Base-by-base conservation (phyloP, 495 filamentous ascomycete species). In the Chaetomium fimeti region DNA sequence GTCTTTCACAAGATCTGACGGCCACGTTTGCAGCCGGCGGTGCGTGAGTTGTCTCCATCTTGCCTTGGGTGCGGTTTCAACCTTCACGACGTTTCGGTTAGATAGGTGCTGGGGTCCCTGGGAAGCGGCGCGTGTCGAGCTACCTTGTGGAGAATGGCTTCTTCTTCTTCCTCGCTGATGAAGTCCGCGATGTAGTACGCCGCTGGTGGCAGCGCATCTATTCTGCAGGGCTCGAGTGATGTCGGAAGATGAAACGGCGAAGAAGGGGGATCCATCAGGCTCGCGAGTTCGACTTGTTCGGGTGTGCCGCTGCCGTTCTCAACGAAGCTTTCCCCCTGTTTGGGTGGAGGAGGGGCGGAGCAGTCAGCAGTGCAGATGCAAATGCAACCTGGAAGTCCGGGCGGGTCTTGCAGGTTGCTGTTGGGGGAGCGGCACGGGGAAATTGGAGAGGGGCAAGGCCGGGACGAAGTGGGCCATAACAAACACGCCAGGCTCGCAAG, bases 161-260 rank as follows among this genome's bases (percentile, higher is more conserved):
- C 67, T 75, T 97, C 93, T 76, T 97, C 93, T 22, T 86, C 84
- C 55, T 80, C 75, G 15, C 84, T 84, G 67, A 98, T 89, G 78
- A 98, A 97, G 72, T 92, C 83, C 3, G 92, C 80, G 54, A 98
- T 90, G 76, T 97, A 98, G 77, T 89, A 96, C 63, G 89, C 87
- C 51, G 84, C 79, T 1, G 82, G 72, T 2, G 91, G 91, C 16
- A 93, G 79, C 18, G 70, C 68, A 2, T 77, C 65, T 58, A 94
- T 87, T 68, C 79, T 81, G 61, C 73, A 79, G 20, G 79, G 72
- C 64, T 87, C 74, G 32, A 87, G 79, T 58, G 74, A 79, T 24
- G 69, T 47, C 13, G 81, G 79, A 9, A 81, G 72, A 0, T 56
- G 64, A 29, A 74, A 40, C 36, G 57, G 38, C 43, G 60, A 40